Evolutionary conservation across 1,284 basidiomycete species (phyloP), one percentile per base, ranked within the genome.

Genomic region (Fomitopsis schrenkii): DNA sequence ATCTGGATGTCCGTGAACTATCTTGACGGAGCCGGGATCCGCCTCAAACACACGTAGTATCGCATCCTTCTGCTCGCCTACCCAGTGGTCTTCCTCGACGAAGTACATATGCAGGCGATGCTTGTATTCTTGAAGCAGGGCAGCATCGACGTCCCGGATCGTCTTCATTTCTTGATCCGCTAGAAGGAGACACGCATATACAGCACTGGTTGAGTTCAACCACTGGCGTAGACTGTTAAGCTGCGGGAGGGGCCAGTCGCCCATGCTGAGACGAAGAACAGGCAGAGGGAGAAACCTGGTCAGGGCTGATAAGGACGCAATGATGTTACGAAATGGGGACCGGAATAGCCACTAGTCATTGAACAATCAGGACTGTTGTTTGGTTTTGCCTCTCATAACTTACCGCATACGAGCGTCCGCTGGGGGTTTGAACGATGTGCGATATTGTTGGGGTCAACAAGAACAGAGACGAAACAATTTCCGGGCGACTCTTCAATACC

Each of bases 161-260:
- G 68, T 75, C 12, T 74, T 68, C 84, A 88, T 88, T 70, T 89
- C 87, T 40, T 86, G 82, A 58, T 84, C 68, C 1, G 84, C 86
- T 82, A 88, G 86, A 36, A 71, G 75, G 45, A 89, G 67, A 10
- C 78, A 73, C 2, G 84, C 78, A 58, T 76, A 77, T 42, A 87
- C 76, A 33, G 76, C 74, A 6, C 70, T 61, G 0, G 81, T 80
- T 9, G 82, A 85, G n/a, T 70, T 67, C 22, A 88, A 62, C 17
- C 87, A 74, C 33, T 72, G 70, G 36, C 69, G 74, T 14, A 90
- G 72, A 14, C 84, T 81, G n/a, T 60, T 59, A 2, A 83, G 62
- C 68, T 85, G 83, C 5, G 69, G 59, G 7, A 56, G 52, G 2
- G 87, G 84, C 82, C 85, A 88, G 40, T 69, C 65, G 15, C 63